These are phyloP conservation scores for Corylus americana DNA, from an alignment of 306 rosid genomes.

Conservation along the genomic window DNA sequence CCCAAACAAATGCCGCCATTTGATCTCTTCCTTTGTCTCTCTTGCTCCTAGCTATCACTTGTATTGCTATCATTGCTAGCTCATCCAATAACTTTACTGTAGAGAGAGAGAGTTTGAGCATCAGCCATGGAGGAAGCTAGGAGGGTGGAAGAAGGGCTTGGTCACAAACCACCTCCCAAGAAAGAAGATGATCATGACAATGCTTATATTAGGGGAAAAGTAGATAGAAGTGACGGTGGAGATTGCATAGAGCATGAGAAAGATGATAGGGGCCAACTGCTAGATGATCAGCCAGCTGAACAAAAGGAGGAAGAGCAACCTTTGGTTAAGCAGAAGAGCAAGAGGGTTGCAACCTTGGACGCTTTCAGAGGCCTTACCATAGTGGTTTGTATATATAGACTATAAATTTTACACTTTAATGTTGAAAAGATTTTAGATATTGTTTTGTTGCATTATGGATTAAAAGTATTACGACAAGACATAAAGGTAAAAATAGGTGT, in stretches of 20 bases:
- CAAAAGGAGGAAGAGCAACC: slow-evolving; percentile 17
- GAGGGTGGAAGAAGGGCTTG: slow-evolving; percentile 65
- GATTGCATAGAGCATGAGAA: slow-evolving; percentile 32
- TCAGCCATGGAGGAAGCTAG: slow-evolving; percentile 50
- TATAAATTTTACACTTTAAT: no score
- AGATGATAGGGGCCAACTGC: slow-evolving; percentile 4
- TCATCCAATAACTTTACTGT: no score
- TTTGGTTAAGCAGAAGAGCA: slow-evolving; percentile 47
- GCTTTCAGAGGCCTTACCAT: slow-evolving; percentile 92
- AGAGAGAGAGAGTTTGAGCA: slow-evolving; percentile 4
- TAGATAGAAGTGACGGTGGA: slow-evolving; percentile 11
- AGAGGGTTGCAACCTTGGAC: slow-evolving; percentile 84
- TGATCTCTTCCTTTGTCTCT: slow-evolving; percentile 27
- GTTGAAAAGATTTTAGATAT: no score
- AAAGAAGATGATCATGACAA: slow-evolving; percentile 20
- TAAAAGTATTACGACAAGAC: no score
- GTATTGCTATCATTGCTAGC: neutral
- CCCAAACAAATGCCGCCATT: slow-evolving; percentile 44
- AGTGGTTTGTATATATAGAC: slow-evolving; percentile 46
- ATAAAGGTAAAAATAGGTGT: no score
- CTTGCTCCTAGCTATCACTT: slow-evolving; percentile 13
- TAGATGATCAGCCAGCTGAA: slow-evolving; percentile 5
- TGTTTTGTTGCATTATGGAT: no score
- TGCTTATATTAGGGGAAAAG: slow-evolving; percentile 10
- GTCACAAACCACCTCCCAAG: neutral